Evolutionary conservation across 768 basidiomycete species (phyloP), one percentile per base, ranked within the genome.

Genomic region (Harrya chromipes): DNA sequence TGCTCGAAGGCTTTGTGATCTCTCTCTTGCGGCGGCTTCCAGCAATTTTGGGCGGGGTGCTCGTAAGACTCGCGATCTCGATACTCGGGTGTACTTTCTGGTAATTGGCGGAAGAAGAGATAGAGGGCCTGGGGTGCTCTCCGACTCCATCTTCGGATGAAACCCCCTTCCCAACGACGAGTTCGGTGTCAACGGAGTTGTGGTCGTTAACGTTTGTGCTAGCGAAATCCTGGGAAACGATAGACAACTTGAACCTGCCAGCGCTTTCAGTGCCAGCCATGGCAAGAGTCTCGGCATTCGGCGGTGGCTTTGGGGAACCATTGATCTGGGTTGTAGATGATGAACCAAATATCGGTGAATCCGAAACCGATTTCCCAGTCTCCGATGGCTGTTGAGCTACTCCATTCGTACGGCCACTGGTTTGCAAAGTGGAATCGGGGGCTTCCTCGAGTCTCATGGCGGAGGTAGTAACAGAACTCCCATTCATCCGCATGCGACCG

Each of bases 11-110:
- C 31, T 47, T 48, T 14, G 19, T 38, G 20, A 20, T 24, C 20
- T 66, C 60, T 41, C 65, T 54, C 42, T 69, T 66, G 53, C 65
- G 58, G 40, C 65, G 67, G 20, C 10, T 60, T 29, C 65, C 65
- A 21, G 53, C 49, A 29, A 61, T 36, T 37, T 49, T 67, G 4
- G 40, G 34, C 5, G 51, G 51, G 10, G 39, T 13, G 38, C 19
- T 47, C 3, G 36, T 41, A 23, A 55, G 37, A 13, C 44, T 50
- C 21, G 36, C 27, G 23, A 17, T 51, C 24, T 51, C 48, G 31
- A 44, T 14, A 34, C 19, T 24, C 21, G 36, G 21, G 27, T n/a
- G 23, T 17, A 9, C 16, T 21, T 45, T 42, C 13, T 19, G 49
- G 12, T 21, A 11, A n/a, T 6, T 19, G 33, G 13, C 37, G 19